These are phyloP conservation scores for Phytophthora sp. DNA, from an alignment of 352 stramenopile genomes.

Conservation along the genomic window DNA sequence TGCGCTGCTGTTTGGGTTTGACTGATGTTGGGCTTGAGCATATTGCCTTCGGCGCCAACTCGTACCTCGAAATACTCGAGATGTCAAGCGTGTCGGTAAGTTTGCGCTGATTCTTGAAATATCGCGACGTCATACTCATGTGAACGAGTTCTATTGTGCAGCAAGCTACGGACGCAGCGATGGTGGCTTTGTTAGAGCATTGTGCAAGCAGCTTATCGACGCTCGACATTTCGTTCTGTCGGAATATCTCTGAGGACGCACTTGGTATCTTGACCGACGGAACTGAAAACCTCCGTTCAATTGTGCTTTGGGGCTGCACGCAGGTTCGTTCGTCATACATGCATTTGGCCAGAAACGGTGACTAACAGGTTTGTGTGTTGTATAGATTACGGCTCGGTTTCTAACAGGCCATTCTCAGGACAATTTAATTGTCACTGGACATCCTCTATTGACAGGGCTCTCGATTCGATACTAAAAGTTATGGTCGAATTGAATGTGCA, in stretches of 20 bases:
- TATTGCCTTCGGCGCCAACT: conserved; percentile 59
- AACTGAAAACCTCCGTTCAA: conserved; percentile 43
- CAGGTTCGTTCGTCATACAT: conserved; percentile 42
- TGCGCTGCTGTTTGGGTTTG: conserved; percentile 66
- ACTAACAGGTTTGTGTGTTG: neutral
- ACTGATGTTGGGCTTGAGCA: conserved; percentile 66
- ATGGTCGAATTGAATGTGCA: neutral
- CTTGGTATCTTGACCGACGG: conserved; percentile 66
- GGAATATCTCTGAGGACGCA: conserved; percentile 70
- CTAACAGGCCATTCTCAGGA: conserved; percentile 72
- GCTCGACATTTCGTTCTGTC: conserved; percentile 83
- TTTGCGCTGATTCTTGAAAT: neutral
- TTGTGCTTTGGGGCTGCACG: conserved; percentile 81
- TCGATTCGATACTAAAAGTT: conserved; percentile 63
- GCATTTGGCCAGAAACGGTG: neutral
- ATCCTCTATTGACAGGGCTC: conserved; percentile 76
- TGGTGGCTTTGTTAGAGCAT: conserved; percentile 56
- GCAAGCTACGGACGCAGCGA: conserved; percentile 60
- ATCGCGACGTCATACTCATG: neutral
- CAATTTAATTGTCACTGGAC: conserved; percentile 64
- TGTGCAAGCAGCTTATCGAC: conserved; percentile 47
- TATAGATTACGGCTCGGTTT: conserved; percentile 72
- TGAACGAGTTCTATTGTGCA: conserved; percentile 20
- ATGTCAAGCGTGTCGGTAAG: conserved; percentile 82
- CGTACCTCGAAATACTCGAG: conserved; percentile 64